These are phyloP conservation scores for Trichosporon ovoides DNA, from an alignment of 1,284 basidiomycete species.

Conservation along the genomic window DNA sequence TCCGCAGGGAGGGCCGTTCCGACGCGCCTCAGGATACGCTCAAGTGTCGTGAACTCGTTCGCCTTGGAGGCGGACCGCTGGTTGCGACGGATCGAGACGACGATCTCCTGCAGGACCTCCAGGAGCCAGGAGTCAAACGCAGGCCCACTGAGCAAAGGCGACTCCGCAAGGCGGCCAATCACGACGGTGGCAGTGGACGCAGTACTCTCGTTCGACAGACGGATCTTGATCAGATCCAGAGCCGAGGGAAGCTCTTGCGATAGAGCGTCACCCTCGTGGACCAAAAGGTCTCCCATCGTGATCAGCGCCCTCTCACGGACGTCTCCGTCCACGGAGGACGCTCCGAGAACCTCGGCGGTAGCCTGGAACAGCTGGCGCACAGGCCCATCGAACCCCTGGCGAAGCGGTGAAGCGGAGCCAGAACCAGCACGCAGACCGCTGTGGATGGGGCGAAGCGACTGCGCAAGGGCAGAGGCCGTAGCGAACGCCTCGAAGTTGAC, in stretches of 20 bases:
- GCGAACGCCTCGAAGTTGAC: conserved; percentile 68
- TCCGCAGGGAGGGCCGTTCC: conserved; percentile 59
- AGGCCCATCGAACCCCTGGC: conserved; percentile 49
- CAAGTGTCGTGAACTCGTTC: conserved; percentile 67
- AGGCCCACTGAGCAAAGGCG: conserved; percentile 44
- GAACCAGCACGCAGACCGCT: conserved; percentile 13
- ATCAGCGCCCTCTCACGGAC: conserved; percentile 78
- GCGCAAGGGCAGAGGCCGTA: conserved; percentile 51
- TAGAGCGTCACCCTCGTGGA: conserved; percentile 69
- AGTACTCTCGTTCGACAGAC: conserved; percentile 60
- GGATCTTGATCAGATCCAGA: conserved; percentile 66
- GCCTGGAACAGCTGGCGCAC: conserved; percentile 67
- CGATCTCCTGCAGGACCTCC: conserved; percentile 69
- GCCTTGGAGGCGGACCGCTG: conserved; percentile 73
- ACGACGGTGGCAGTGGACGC: conserved; percentile 51
- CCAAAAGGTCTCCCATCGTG: conserved; percentile 77
- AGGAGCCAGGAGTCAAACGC: conserved; percentile 69
- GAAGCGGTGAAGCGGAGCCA: conserved; percentile 36
- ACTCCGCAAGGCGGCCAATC: conserved; percentile 50
- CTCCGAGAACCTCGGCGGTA: conserved; percentile 64
- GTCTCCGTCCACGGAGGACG: conserved; percentile 82
- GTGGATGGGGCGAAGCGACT: conserved; percentile 42
- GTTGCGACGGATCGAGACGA: conserved; percentile 70
- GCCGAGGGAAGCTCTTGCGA: conserved; percentile 40
- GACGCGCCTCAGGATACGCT: conserved; percentile 52